These are phyloP conservation scores for Verbascum thapsus DNA, from an alignment of 257 asterid genomes.

Conservation along the genomic window DNA sequence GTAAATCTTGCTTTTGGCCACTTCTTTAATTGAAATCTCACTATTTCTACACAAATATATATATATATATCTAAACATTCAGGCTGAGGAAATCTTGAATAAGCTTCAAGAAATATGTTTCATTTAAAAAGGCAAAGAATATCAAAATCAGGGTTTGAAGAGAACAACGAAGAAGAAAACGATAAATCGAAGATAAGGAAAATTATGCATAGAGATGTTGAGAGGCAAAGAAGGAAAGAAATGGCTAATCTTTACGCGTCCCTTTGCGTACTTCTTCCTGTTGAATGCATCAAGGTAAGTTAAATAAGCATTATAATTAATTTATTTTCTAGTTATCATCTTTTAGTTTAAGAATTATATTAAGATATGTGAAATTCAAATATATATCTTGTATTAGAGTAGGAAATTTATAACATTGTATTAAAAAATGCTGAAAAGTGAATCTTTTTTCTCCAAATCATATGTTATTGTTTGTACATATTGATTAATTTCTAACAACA, in stretches of 20 bases:
- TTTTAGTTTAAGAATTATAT: too few species aligned
- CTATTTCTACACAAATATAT: neutral
- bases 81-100: neutral
- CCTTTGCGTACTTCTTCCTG: conserved; percentile 55
- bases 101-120: neutral
- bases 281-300: conserved; percentile 53
- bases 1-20: neutral
- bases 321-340: neutral
- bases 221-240: conserved; percentile 66
- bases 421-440: too few species aligned
- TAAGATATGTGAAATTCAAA: too few species aligned
- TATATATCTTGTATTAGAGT: too few species aligned
- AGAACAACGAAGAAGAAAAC: conserved; percentile 26
- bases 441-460: too few species aligned
- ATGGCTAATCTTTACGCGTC: conserved; percentile 56
- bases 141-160: conserved; percentile 7
- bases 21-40: neutral
- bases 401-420: too few species aligned
- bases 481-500: neutral
- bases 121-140: conserved; percentile 27
- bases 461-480: too few species aligned
- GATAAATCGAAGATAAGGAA: conserved; percentile 32
- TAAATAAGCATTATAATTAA: neutral
- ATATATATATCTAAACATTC: neutral
- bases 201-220: conserved; percentile 52